Base-by-base conservation (phyloP, 441 rosid species). In the Cnidoscolus chayamansa region DNA sequence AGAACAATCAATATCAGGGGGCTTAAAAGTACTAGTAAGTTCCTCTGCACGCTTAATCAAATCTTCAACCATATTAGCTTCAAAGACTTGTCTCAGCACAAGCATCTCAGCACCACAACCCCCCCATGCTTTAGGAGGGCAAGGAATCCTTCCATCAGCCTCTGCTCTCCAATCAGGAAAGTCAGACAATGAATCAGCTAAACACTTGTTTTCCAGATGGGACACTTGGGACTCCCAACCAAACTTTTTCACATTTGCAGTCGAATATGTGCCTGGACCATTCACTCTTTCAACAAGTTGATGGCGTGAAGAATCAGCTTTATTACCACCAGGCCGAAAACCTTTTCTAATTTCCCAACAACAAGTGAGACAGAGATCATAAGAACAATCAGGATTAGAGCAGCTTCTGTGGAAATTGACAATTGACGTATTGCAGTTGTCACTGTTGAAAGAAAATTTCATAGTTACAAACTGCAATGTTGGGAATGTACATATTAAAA, bases 311-410 rank as follows among this genome's bases (percentile, higher is more conserved):
- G 59, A 60, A 56, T 56, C 68, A 17, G 75, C 81, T 63, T 81
- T 78, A 59, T 35, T 48, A n/a, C 88, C 86, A 30, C 87, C 87
- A 80, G 71, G 86, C 71, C 80, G 75, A 58, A 69, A 67, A 55
- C 96, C 97, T 48, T 81, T 58, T 49, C 96, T 88, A 48, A 93
- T 78, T 80, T 93, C 98, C 25, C 70, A 68, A 84, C 91, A 88
- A 68, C 98, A 93, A 45, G 63, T 76, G 72, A 89, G 85, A 81
- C 98, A 93, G 19, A 93, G 90, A 79, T 93, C 97, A 68, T 77
- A 84, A 12, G 66, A 25, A 82, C 98, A 93, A 25, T 69, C 80
- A 35, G 82, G 75, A 74, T 83, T 72, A 48, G 72, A 71, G 80
- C 98, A 93, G 82, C 85, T 85, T 74, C 96, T 83, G 74, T 89